phyloP scores from a whole-genome alignment of 2,329 filamentous ascomycete species.

The Akanthomyces lecanii region DNA sequence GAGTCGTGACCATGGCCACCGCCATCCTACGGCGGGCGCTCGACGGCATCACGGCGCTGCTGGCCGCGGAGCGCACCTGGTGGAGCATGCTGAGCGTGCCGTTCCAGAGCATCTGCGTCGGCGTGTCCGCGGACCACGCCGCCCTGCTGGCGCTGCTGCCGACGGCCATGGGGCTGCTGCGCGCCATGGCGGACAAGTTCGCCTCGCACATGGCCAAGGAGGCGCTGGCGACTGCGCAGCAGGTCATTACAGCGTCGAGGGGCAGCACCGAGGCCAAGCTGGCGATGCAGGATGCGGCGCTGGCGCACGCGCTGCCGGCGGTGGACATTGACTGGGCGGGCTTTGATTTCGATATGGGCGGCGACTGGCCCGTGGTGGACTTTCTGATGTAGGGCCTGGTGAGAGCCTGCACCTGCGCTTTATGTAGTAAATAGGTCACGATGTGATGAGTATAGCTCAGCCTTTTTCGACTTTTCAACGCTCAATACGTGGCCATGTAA shows the following conservation, averaged over 20 bases:
- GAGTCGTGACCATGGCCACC: background rate
- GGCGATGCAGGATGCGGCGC: constrained; percentile 6
- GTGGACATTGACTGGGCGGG: constrained; percentile 2
- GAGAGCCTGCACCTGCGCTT: too few relatives aligned
- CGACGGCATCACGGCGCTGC: background rate
- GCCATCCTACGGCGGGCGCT: constrained; percentile 12
- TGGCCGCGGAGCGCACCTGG: constrained; percentile 13
- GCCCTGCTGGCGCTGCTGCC: constrained; percentile 16
- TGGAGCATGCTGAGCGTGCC: constrained; percentile 20
- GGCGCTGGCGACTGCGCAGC: constrained; percentile 18
- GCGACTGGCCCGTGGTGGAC: constrained; percentile 3
- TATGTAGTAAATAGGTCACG: too few relatives aligned
- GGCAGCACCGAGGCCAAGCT: constrained; percentile 2
- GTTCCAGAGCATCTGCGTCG: constrained; percentile 19
- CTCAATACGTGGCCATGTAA: too few relatives aligned
- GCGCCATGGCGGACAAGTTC: constrained; percentile 13
- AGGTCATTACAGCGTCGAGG: constrained; percentile 1
- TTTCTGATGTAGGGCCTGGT: background rate
- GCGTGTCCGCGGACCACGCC: constrained; percentile 14
- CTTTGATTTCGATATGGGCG: constrained; percentile 4
- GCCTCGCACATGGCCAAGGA: constrained; percentile 19
- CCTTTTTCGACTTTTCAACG: too few relatives aligned
- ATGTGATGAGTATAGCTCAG: too few relatives aligned
- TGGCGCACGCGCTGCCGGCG: constrained; percentile 3
- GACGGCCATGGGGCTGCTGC: constrained; percentile 12